Conservation (phyloP, 164 flowering plant genomes). For the Aristolochia fimbriata region DNA sequence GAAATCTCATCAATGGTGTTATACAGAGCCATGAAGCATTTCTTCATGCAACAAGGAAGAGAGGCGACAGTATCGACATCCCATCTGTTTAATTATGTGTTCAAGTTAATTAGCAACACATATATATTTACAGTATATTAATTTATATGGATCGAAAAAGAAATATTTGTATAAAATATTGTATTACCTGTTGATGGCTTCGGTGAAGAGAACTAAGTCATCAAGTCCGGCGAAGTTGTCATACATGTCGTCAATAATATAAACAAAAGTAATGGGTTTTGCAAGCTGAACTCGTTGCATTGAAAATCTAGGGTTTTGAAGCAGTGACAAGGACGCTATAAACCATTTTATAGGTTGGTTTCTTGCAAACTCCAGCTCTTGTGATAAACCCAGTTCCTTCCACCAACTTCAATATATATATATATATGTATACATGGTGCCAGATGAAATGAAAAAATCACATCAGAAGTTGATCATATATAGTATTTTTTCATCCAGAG, state of each 20-base stretch:
- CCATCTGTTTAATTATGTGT: constrained; percentile 39
- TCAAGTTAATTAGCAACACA: no score
- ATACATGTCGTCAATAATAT: constrained; percentile 54
- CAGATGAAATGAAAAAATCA: no score
- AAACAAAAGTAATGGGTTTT: constrained; percentile 39
- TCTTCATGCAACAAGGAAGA: constrained; percentile 31
- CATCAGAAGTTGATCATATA: no score
- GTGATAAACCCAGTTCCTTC: constrained; percentile 32
- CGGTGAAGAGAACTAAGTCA: constrained; percentile 42
- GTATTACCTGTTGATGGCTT: constrained; percentile 36
- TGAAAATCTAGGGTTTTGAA: constrained; percentile 29
- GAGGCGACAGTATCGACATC: constrained; percentile 13
- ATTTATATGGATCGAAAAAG: no score
- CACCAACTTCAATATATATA: no score
- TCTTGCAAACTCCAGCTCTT: constrained; percentile 37
- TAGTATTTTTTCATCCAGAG: no score
- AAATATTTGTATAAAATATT: no score
- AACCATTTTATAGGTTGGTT: constrained; percentile 53
- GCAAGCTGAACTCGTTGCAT: constrained; percentile 33
- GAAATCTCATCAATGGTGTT: constrained; percentile 24
- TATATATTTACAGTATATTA: no score
- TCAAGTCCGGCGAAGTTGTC: constrained; percentile 46
- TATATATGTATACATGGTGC: no score
- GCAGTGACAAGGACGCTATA: constrained; percentile 27
- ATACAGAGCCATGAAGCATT: constrained; percentile 20